phyloP scores from a whole-genome alignment of 108 stramenopile genomes.

The Skeletonema potamos region DNA sequence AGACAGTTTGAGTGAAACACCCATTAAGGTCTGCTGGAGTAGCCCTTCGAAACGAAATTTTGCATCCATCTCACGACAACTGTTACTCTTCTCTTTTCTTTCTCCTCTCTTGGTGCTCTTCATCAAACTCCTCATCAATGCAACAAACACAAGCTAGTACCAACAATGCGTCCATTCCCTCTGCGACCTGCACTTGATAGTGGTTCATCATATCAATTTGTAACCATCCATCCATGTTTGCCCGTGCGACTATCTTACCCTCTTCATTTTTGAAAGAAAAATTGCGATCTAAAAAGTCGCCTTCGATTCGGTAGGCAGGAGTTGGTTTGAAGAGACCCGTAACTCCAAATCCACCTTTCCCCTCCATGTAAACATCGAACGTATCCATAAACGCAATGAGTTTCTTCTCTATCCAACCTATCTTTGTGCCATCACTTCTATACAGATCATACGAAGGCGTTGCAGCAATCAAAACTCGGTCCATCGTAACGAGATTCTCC shows the following conservation, averaged over 20 bases:
- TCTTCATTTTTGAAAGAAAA: slow-evolving; percentile 65
- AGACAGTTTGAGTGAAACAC: no score
- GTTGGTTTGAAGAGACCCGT: slow-evolving; percentile 63
- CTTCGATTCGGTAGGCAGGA: slow-evolving; percentile 60
- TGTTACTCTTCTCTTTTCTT: slow-evolving; percentile 42
- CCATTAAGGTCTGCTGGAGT: no score
- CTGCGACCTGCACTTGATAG: slow-evolving; percentile 72
- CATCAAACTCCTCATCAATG: slow-evolving; percentile 82
- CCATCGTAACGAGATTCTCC: slow-evolving; percentile 41
- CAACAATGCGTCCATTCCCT: slow-evolving; percentile 75
- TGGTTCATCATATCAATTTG: slow-evolving; percentile 80
- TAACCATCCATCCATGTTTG: slow-evolving; percentile 59
- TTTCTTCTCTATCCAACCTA: slow-evolving; percentile 81
- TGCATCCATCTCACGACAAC: no score
- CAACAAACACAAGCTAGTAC: slow-evolving; percentile 80
- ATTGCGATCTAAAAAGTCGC: slow-evolving; percentile 77
- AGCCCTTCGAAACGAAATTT: no score
- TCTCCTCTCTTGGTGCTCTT: slow-evolving; percentile 64
- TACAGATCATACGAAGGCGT: slow-evolving; percentile 75
- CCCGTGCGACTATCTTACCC: slow-evolving; percentile 63
- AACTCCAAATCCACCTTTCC: slow-evolving; percentile 51
- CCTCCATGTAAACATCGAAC: slow-evolving; percentile 74
- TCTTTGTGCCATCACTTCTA: slow-evolving; percentile 49
- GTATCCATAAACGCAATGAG: slow-evolving; percentile 65
- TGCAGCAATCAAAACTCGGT: slow-evolving; percentile 63